phyloP scores from a whole-genome alignment of 2,329 filamentous ascomycete genomes.

The Fusarium sp. region DNA sequence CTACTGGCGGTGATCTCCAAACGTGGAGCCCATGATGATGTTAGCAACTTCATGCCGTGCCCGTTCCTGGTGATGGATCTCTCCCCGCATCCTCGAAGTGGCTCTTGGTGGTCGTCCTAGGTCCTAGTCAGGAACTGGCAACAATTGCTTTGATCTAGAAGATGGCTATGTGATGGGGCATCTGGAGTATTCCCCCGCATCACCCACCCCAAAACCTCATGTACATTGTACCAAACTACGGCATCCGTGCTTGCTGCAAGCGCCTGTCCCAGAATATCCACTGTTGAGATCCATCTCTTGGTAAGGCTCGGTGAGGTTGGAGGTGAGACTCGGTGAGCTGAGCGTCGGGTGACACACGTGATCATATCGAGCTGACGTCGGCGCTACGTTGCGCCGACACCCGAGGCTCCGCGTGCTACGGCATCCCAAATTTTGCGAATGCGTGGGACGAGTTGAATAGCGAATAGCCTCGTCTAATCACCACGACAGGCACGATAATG shows the following conservation, averaged over 20 bases:
- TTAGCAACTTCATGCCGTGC: constrained; percentile 26
- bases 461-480: constrained; percentile 37
- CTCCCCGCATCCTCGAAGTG: constrained; percentile 37
- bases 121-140: constrained; percentile 45
- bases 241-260: constrained; percentile 49
- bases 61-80: constrained; percentile 39
- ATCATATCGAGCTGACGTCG: neutral
- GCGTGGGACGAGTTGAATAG: constrained; percentile 32
- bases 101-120: constrained; percentile 31
- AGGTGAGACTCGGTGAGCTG: constrained; percentile 24
- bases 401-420: constrained; percentile 16
- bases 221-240: constrained; percentile 46
- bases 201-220: constrained; percentile 39
- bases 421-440: constrained; percentile 43
- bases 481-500: constrained; percentile 32
- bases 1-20: constrained; percentile 8
- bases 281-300: constrained; percentile 40
- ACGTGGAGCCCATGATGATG: constrained; percentile 35
- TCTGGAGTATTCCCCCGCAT: constrained; percentile 49
- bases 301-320: constrained; percentile 34
- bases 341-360: constrained; percentile 9
- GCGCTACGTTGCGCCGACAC: constrained; percentile 30
- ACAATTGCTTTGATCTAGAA: constrained; percentile 44
- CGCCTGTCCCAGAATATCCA: constrained; percentile 42
- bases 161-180: constrained; percentile 45